A percentile compares a stretch with the other conserved stretches of the same genome.
Evolutionary conservation across 306 rosid species (phyloP).

Genomic region (Begonia peltatifolia): DNA sequence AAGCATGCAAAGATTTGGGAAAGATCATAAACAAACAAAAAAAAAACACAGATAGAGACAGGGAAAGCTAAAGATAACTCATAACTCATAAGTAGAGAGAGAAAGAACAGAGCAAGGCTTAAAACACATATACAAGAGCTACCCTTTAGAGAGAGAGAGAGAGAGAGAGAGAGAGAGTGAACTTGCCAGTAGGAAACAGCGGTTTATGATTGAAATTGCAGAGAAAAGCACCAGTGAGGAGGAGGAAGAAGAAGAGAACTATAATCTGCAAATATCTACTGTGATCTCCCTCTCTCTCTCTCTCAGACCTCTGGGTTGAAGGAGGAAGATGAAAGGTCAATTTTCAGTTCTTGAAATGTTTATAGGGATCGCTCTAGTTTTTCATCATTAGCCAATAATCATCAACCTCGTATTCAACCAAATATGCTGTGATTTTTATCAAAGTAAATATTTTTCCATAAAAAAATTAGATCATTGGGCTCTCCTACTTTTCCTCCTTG

Average conservation of each 20-base stretch:
- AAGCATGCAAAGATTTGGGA: neutral
- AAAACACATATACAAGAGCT: neutral
- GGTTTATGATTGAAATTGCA: neutral
- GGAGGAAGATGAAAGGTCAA: too few species aligned
- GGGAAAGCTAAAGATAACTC: neutral
- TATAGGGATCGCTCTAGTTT: too few species aligned
- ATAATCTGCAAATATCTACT: neutral
- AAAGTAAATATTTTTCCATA: too few species aligned
- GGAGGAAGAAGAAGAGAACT: neutral
- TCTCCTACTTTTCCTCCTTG: too few species aligned
- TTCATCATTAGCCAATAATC: too few species aligned
- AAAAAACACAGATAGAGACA: neutral
- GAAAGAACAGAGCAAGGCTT: neutral
- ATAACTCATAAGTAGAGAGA: neutral
- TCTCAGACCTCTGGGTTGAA: neutral
- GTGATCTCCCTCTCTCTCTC: neutral
- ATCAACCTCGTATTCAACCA: too few species aligned
- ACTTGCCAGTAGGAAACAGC: slow-evolving; percentile 5
- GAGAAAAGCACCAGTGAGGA: neutral
- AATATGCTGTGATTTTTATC: too few species aligned
- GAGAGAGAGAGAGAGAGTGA: slow-evolving; percentile 2
- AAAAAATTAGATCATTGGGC: too few species aligned
- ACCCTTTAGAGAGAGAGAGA: neutral
- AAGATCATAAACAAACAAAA: neutral
- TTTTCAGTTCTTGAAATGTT: too few species aligned